Conservation (phyloP, 371 early-diverging fungal genomes). For the Apophysomyces elegans region DNA sequence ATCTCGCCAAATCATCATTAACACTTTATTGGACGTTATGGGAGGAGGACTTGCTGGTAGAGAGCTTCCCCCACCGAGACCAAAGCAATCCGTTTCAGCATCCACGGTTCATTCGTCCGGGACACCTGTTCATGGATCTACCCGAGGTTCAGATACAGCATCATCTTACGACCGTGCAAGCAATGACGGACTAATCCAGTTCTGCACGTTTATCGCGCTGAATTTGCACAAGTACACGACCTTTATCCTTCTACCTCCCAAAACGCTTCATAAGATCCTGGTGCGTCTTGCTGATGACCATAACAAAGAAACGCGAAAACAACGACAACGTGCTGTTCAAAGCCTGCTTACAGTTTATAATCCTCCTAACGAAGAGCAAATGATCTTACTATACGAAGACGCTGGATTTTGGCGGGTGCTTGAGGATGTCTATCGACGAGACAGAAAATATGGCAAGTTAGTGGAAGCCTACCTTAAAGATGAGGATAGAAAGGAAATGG, state of each 20-base stretch:
- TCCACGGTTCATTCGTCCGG: conserved; percentile 5
- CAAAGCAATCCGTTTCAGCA: conserved; percentile 40
- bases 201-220: conserved; percentile 74
- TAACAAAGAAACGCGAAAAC: conserved; percentile 56
- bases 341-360: conserved; percentile 66
- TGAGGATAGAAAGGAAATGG: conserved; percentile 52
- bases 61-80: conserved; percentile 33
- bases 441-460: conserved; percentile 67
- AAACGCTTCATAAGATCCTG: conserved; percentile 63
- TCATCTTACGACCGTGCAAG: conserved; percentile 24
- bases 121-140: conserved; percentile 22
- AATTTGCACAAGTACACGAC: conserved; percentile 69
- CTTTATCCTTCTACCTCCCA: conserved; percentile 61
- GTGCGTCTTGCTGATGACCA: conserved; percentile 59
- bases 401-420: conserved; percentile 77
- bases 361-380: conserved; percentile 59
- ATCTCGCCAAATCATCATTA: conserved; percentile 77
- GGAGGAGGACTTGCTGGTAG: conserved; percentile 44
- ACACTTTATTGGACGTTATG: conserved; percentile 70
- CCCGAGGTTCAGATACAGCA: conserved; percentile 6
- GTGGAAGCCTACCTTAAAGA: conserved; percentile 75
- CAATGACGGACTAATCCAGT: conserved; percentile 53
- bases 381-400: conserved; percentile 63
- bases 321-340: conserved; percentile 72
- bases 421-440: conserved; percentile 66